Percentiles rank a stretch among this genome's conserved stretches.
Evolutionary conservation across 2,329 filamentous ascomycete genomes (phyloP).

Genomic region (Aspergillus thermomutatus): DNA sequence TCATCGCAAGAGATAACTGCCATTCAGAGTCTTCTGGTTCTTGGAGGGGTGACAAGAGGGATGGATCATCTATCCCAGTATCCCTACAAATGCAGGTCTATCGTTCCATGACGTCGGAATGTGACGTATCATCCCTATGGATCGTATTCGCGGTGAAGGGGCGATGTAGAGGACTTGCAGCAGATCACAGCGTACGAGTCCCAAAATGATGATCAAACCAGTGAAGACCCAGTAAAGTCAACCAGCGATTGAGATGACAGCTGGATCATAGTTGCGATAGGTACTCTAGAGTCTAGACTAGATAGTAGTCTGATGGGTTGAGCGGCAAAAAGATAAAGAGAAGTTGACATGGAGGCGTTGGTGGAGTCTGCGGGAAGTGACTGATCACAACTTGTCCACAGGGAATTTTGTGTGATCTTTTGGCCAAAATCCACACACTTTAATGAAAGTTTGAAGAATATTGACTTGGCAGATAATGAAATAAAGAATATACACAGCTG

Average conservation of each 20-base stretch:
- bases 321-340: background rate
- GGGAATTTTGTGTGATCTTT: background rate
- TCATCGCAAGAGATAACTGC: background rate
- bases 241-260: background rate
- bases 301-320: background rate
- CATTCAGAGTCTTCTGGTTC: background rate
- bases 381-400: background rate
- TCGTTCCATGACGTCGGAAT: constrained; percentile 10
- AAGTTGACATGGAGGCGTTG: background rate
- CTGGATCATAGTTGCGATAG: background rate
- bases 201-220: background rate
- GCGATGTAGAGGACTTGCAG: background rate
- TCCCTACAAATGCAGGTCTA: background rate
- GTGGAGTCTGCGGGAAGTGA: background rate
- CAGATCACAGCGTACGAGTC: background rate
- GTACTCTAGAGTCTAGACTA: background rate
- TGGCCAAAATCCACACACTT: no score
- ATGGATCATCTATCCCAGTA: background rate
- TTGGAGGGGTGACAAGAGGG: background rate
- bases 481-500: background rate
- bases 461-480: background rate
- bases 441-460: background rate
- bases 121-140: constrained; percentile 17
- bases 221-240: background rate
- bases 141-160: background rate